Evolutionary conservation across 1,284 basidiomycete species (phyloP), one percentile per base, ranked within the genome.

Genomic region (Trametes polyzona): DNA sequence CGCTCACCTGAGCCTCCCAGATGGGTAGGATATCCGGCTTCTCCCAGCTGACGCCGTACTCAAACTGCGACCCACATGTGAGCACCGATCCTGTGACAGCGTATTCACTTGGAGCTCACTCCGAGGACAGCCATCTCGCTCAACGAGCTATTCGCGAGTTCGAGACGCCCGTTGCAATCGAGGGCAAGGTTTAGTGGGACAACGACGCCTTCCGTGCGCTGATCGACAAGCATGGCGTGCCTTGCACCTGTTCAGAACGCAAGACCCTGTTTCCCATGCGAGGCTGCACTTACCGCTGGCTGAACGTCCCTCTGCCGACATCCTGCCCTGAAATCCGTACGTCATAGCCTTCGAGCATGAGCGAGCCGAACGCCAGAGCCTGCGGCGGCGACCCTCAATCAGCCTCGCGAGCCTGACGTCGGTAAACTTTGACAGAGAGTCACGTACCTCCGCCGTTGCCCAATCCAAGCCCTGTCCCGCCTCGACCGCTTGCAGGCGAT

Each of bases 181-280:
- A 88, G 68, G 14, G 77, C 77, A 41, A 86, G 80, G 67, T 95
- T 95, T 55, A 95, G 73, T 0, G 93, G 93, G 2, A 95, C 88
- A 35, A 86, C 72, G 16, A 92, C 88, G 3, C 79, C 77, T 69
- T 95, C 93, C 0, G 86, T 88, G 66, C 83, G 81, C 72, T 96
- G 94, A 68, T 96, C 86, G 1, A 95, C 91, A 21, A 95, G 76
- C 91, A 95, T 94, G 0, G 92, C 93, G 73, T 96, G 94, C 24
- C 86, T 87, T n/a, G 23, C 26, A 41, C 30, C 41, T 35, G 37
- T 14, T 32, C 32, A 36, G 35, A n/a, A 12, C 27, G 39, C 46
- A 41, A 12, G 30, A 32, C 30, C 5, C 40, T 33, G 32, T 41
- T 55, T 55, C 53, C 30, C 50, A 47, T 44, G 41, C 21, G 27